phyloP scores from a whole-genome alignment of 1,139 yeast species.

The Magnusiomyces sp. region DNA sequence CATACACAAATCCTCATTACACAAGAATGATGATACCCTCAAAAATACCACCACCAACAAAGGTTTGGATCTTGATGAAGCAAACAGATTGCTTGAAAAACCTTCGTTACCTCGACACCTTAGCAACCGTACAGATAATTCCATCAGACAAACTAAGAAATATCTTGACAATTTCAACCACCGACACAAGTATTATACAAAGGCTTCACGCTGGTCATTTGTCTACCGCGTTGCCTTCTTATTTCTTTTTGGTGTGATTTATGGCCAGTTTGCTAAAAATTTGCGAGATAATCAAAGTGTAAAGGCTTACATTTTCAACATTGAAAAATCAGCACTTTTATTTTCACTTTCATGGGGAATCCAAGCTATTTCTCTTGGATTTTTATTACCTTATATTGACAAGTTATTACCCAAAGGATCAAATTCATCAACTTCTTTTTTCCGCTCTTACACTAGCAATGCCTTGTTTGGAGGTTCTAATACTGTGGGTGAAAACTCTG shows the following conservation, averaged over 20 bases:
- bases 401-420: slow-evolving; percentile 33
- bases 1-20: no score
- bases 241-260: slow-evolving; percentile 29
- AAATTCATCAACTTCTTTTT: slow-evolving; percentile 1
- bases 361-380: slow-evolving; percentile 58
- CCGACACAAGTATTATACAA: no score
- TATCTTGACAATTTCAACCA: no score
- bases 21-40: no score
- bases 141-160: no score
- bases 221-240: slow-evolving; percentile 21
- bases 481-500: no score
- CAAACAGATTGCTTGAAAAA: not conserved
- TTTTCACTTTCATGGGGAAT: slow-evolving; percentile 35
- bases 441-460: not conserved
- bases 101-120: not conserved
- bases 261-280: slow-evolving; percentile 29
- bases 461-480: no score
- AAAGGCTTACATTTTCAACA: slow-evolving; percentile 25
- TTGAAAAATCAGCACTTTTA: slow-evolving; percentile 25
- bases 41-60: no score
- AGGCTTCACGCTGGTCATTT: no score
- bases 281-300: slow-evolving; percentile 31
- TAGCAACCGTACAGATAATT: no score
- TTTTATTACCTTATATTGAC: slow-evolving; percentile 56
- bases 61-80: no score